Evolutionary conservation across 1,284 basidiomycete species (phyloP), one percentile per base, ranked within the genome.

Genomic region (Apiotrichum porosum): DNA sequence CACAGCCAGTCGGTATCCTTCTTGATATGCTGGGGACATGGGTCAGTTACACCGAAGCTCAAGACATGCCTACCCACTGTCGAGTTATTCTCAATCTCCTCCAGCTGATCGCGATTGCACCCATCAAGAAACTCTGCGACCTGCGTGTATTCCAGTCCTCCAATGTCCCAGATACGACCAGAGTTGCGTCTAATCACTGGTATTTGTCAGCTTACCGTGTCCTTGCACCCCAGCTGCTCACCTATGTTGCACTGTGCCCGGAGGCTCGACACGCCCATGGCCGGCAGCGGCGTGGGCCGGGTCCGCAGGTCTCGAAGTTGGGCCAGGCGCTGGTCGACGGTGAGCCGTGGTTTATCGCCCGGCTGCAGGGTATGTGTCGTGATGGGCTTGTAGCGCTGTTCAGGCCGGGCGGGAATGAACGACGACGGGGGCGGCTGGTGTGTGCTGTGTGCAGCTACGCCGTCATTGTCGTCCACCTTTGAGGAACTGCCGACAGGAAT

Each of bases 1-100:
- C 64, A 71, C 22, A 71, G 45, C 69, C 68, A 69, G 38, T 71
- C 69, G 3, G 68, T 68, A 37, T 71, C 67, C 17, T 66, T 58
- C 38, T 58, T 54, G 42, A 71, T 57, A 33, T 66, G 63, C 69
- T 71, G 47, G 0, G 30, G 5, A n/a, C 30, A 14, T 28, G 26
- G 26, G 17, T 35, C 17, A 35, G 33, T n/a, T 9, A 9, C 18
- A 24, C 12, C 6, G 22, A 15, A 2, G 17, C n/a, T n/a, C n/a
- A n/a, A n/a, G n/a, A n/a, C n/a, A n/a, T 17, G 5, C 8, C 38
- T 21, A 56, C 60, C 48, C 30, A 67, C 63, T 1, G 58, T 59
- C 9, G 61, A 64, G 24, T 50, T 53, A 6, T 43, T 37, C 40
- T 70, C 68, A 3, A 70, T 54, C 44, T 66, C 68, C 1, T 31